Evolutionary conservation across 225 moss, liverwort and hornwort species (phyloP).

Genomic region (Ulota crispa): DNA sequence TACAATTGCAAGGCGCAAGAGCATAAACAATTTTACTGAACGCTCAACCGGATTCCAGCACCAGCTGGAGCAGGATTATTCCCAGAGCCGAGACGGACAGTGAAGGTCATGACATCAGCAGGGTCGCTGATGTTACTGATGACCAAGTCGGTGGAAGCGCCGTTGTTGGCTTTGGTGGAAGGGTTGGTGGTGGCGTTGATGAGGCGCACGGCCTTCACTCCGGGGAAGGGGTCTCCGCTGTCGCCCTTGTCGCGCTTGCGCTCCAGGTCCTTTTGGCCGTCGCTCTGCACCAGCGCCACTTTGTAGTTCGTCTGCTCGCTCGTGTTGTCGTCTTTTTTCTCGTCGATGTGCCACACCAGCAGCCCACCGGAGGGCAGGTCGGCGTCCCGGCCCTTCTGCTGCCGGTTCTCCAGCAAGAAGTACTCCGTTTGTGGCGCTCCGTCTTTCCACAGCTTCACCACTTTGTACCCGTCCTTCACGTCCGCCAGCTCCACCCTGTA

Average conservation of each 20-base stretch:
- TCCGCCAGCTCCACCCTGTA: constrained; percentile 14
- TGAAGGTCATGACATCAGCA: constrained; percentile 26
- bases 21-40: background rate
- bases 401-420: constrained; percentile 29
- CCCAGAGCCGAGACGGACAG: background rate
- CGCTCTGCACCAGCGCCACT: constrained; percentile 30
- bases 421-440: constrained; percentile 19
- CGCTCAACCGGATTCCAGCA: background rate
- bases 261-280: constrained; percentile 23
- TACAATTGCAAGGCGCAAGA: background rate
- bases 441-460: constrained; percentile 27
- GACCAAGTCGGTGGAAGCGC: constrained; percentile 11
- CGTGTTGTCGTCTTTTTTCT: constrained; percentile 24
- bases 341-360: constrained; percentile 35
- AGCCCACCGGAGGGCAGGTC: constrained; percentile 23
- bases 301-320: constrained; percentile 23
- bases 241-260: constrained; percentile 15
- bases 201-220: constrained; percentile 15
- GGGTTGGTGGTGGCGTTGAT: constrained; percentile 17
- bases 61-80: background rate
- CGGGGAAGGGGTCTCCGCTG: constrained; percentile 24
- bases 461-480: constrained; percentile 23
- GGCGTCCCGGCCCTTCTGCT: constrained; percentile 24
- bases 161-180: constrained; percentile 26
- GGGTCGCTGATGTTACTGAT: constrained; percentile 29